A percentile compares a stretch with the other conserved stretches of the same genome.
Evolutionary conservation across 495 filamentous ascomycete species (phyloP).

Genomic region (Penicillium atrosanguineum): DNA sequence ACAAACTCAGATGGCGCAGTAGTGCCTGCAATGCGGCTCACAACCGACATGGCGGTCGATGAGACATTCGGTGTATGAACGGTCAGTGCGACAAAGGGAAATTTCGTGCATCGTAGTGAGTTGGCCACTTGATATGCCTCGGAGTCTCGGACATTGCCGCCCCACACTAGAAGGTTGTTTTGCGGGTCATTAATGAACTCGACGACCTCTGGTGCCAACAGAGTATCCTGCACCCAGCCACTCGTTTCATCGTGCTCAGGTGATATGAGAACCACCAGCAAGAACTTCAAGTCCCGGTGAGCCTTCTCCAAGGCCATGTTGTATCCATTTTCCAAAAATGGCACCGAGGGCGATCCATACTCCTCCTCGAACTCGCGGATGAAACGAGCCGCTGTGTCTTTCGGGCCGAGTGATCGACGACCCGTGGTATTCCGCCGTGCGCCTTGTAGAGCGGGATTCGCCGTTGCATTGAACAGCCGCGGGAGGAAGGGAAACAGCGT

Average conservation of each 20-base stretch:
- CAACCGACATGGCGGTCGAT: constrained; percentile 80
- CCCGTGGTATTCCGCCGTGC: constrained; percentile 63
- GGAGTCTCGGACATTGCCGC: constrained; percentile 83
- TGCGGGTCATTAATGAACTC: constrained; percentile 66
- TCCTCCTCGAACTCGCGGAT: constrained; percentile 92
- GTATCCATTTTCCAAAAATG: constrained; percentile 82
- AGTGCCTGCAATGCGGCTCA: constrained; percentile 70
- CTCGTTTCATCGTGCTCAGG: constrained; percentile 92
- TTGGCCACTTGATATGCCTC: constrained; percentile 89
- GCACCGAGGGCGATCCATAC: constrained; percentile 66
- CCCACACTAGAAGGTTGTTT: constrained; percentile 85
- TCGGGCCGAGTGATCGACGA: constrained; percentile 70
- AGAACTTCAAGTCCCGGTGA: constrained; percentile 85
- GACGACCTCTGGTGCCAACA: constrained; percentile 71
- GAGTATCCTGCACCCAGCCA: constrained; percentile 77
- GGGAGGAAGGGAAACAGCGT: constrained; percentile 81
- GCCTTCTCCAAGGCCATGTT: constrained; percentile 85
- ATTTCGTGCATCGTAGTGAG: constrained; percentile 81
- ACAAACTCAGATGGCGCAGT: constrained; percentile 65
- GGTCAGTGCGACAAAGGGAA: constrained; percentile 81
- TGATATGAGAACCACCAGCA: constrained; percentile 79
- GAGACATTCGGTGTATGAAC: constrained; percentile 79
- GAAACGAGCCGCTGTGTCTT: constrained; percentile 85
- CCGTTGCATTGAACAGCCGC: constrained; percentile 56
- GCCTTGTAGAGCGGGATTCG: constrained; percentile 47